Base-by-base conservation (phyloP, 2,329 filamentous ascomycete genomes). In the Nemania sp. region DNA sequence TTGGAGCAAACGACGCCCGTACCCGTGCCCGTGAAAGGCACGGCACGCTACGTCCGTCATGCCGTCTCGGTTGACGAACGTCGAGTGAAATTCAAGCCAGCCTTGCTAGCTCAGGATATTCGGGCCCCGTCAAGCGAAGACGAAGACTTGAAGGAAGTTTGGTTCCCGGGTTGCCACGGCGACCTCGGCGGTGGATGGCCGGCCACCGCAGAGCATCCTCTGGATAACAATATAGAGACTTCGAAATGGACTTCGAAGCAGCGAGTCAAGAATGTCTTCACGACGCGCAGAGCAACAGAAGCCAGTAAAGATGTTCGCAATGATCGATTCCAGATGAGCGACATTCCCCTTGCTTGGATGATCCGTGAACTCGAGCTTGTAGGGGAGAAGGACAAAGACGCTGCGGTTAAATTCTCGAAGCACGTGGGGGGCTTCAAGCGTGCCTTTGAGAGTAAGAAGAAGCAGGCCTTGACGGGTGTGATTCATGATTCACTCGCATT, bases 181-280 rank as follows among this genome's bases (percentile, higher is more conserved):
- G 79, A 82, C 48, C 73, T 82, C 8, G 80, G 80, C 2, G 80
- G 80, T 0, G 80, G 80, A 0, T 82, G 78, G 75, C 71, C 72
- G 0, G 68, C 72, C 7, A 61, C 64, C 6, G 63, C 49, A 3
- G 60, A 61, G 22, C 42, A 62, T 22, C 61, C 64, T 20, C 52
- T 64, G 2, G 64, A 64, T 24, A 58, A 44, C 4, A 56, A 64
- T 4, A 56, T 62, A 11, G 49, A 66, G 2, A 66, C 66, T 3
- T 31, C 46, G 2, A 46, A 51, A 15, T 47, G 49, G 60, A 69
- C 64, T 0, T 37, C 69, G 22, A 72, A 70, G 71, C 60, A 72
- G 42, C 62, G 64, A 1, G 41, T 76, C 54, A 72, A 67, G 61
- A 71, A 70, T 41, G 58, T 74, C 39, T 75, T 67, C 61, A 68